Conservation (phyloP, 2,329 filamentous ascomycete genomes). For the Dothideomycetes sp. region DNA sequence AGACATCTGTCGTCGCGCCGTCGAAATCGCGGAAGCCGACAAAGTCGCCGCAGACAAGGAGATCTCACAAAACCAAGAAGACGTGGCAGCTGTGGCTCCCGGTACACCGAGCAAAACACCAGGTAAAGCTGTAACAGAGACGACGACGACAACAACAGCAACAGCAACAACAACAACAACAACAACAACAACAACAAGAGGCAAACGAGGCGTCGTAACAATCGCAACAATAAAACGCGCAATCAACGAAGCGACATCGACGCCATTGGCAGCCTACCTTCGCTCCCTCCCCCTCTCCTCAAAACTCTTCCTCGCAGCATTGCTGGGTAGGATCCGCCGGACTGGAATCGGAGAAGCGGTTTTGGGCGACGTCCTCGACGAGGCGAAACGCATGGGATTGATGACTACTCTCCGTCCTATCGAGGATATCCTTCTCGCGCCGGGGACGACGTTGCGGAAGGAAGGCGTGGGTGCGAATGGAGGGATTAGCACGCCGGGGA, state of each 20-base stretch:
- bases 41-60: constrained; percentile 24
- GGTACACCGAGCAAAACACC: constrained; percentile 55
- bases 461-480: constrained; percentile 21
- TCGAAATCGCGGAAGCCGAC: constrained; percentile 85
- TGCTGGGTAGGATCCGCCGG: constrained; percentile 68
- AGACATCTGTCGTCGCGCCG: constrained; percentile 89
- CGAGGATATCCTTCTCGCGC: constrained; percentile 49
- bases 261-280: constrained; percentile 81
- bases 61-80: constrained; percentile 23
- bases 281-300: constrained; percentile 70
- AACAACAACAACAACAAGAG: constrained; percentile 15
- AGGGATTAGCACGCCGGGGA: constrained; percentile 23
- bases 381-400: constrained; percentile 61
- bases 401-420: constrained; percentile 53
- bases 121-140: constrained; percentile 24
- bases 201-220: constrained; percentile 56
- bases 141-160: constrained; percentile 20
- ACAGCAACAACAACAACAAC: not conserved
- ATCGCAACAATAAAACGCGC: constrained; percentile 90
- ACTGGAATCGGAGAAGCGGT: constrained; percentile 82
- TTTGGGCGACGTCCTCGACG: constrained; percentile 81
- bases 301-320: constrained; percentile 76
- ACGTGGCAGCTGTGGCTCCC: constrained; percentile 32
- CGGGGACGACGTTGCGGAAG: constrained; percentile 21
- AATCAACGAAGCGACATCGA: constrained; percentile 90